Evolutionary conservation across 345 rosid species (phyloP), one percentile per base, ranked within the genome.

Genomic region (Ceriops tagal): DNA sequence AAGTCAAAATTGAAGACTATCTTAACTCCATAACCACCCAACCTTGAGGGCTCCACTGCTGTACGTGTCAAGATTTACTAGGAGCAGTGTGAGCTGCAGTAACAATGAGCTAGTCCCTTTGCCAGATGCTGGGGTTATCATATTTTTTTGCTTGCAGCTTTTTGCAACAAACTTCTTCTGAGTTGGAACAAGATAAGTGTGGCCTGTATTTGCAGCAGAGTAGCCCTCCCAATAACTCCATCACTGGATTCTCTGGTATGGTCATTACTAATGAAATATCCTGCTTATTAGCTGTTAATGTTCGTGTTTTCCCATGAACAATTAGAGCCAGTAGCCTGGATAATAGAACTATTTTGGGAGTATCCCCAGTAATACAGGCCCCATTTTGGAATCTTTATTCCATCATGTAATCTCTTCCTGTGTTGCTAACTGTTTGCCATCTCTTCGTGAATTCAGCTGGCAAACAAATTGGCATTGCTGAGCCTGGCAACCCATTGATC

Each of bases 371-470:
- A 55, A 73, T 78, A 20, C 79, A 74, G 53, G 84, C 92, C 32
- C 80, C 84, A 28, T 82, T 73, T 69, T 84, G 71, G 97, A 89
- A 83, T 82, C 87, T 67, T 80, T 80, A 73, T 51, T 77, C 67
- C 82, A 72, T 65, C 78, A 73, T 39, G 82, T 80, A 56, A 85
- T 76, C 53, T 86, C 86, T 71, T 78, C 88, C 69, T 86, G 91
- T 67, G 86, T 89, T 77, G 92, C 92, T 7, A 84, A 80, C 70
- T 84, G 81, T 78, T 79, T 86, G 75, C 80, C 85, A 56, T 87
- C 97, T 71, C 79, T 88, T 35, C 71, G 75, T 68, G 43, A 82
- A 83, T 55, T 75, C 96, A 64, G 68, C 84, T 66, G 83, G 88
- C 83, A 87, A 75, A 68, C 88, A 82, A 66, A 60, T 78, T 72